Base-by-base conservation (phyloP, 768 basidiomycete genomes). In the Leccinellum albellum region DNA sequence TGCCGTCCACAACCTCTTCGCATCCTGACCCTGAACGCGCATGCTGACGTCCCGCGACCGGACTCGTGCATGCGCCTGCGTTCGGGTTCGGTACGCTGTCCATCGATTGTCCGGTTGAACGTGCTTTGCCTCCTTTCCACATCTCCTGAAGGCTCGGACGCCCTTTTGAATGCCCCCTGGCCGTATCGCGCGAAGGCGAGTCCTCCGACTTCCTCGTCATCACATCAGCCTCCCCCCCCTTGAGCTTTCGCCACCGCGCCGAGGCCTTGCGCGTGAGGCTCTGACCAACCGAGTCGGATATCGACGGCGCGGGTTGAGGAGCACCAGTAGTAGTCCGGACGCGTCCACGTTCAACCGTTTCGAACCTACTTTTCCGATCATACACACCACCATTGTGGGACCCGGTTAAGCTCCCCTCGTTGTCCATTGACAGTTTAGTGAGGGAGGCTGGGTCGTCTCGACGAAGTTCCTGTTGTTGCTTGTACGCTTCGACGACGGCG, bases 401-500 rank as follows among this genome's bases (percentile, higher is more conserved):
- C 13, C 44, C 33, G 31, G 46, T 55, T 47, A 56, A 42, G 35
- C 54, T 53, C 58, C 56, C 64, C 35, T 64, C 65, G 40, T 72
- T 66, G 56, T 72, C 68, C 15, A 70, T 61, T 1, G 69, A 66
- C 20, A 66, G 52, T 53, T 70, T 64, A 52, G 57, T 26, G 35
- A 37, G 53, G 50, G 50, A 57, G 40, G 40, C 12, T 1, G 26
- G 26, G 8, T 62, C 60, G 6, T 64, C 55, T 49, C 61, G 44
- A 57, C 49, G 57, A 20, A 71, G 63, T 50, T 74, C 73, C 52
- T 78, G 80, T 47, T 75, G 74, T 64, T 42, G 40, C 40, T 78
- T 80, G 64, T 82, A 82, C 10, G 79, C 78, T 33, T 74, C 74
- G 3, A 71, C 78, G 33, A 82, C 75, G 1, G 75, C 76, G 1